Evolutionary conservation across 2,329 filamentous ascomycete species (phyloP), one percentile per base, ranked within the genome.

Genomic region (Aciculosporium take): DNA sequence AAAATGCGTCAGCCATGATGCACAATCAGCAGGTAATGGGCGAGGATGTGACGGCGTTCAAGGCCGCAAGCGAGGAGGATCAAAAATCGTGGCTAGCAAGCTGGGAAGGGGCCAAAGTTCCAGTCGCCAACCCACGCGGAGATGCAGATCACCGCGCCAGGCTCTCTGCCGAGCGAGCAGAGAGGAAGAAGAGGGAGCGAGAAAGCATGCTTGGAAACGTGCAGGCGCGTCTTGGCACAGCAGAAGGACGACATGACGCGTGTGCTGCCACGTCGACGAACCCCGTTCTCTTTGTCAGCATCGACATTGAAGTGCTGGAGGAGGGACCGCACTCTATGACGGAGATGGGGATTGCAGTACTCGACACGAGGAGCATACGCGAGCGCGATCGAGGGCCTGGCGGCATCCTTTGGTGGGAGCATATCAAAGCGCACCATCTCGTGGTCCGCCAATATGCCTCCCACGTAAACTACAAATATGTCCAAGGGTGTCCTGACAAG

Each of bases 301-400:
- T 96, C 34, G 91, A 98, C 51, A 66, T 91, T 25, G 91, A 98
- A 59, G 78, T 81, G 1, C 84, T 79, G 44, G 91, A 98, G 57
- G 61, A 63, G 18, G 66, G 74, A 34, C 72, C 76, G 10, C 64
- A 69, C 27, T 65, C 74, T 10, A 71, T 96, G 44, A 94, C 88
- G 0, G 91, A 98, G 58, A 69, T 98, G 30, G 91, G 91, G 1
- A 67, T 98, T 31, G 80, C 85, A 1, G 79, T 80, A 3, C 67
- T 96, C 0, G 87, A 96, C 56, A 87, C 82, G 1, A 51, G 59
- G 4, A 59, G 71, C 29, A 55, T 86, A 18, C 51, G 60, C 1
- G 62, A 58, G 7, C 46, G 77, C 1, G 52, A 73, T 0, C 82
- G 84, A 3, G 84, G 84, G 0, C 51, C 63, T 2, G 59, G 65